A percentile compares a stretch with the other conserved stretches of the same genome.
phyloP scores from a whole-genome alignment of 2,329 filamentous ascomycete species.

The Penicillium fuscoglaucum region DNA sequence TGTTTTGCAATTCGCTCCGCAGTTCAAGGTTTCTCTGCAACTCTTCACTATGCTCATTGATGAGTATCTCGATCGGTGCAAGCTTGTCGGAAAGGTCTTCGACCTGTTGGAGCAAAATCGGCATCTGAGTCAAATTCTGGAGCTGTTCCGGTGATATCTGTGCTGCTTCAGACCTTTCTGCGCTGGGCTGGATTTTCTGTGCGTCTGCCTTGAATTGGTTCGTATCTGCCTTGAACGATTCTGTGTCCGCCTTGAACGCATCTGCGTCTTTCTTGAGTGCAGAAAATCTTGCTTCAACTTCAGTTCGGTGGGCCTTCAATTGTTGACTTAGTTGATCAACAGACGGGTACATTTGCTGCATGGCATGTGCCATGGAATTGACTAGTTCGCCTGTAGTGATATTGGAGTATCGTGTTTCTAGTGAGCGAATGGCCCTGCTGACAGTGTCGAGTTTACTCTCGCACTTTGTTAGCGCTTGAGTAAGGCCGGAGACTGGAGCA shows the following conservation, averaged over 20 bases:
- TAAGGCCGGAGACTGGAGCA: neutral
- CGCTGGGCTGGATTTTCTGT: neutral
- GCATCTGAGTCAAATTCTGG: neutral
- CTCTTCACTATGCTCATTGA: neutral
- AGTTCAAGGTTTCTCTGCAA: neutral
- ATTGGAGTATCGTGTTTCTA: slow-evolving; percentile 54
- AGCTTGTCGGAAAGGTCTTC: neutral
- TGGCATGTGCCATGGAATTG: slow-evolving; percentile 34
- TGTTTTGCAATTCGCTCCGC: neutral
- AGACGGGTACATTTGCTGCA: slow-evolving; percentile 40
- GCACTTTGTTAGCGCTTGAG: neutral
- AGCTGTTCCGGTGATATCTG: neutral
- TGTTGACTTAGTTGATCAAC: slow-evolving; percentile 4
- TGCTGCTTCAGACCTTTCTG: neutral
- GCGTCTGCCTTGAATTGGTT: neutral
- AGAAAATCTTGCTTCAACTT: slow-evolving; percentile 1
- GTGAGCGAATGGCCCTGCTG: slow-evolving; percentile 31
- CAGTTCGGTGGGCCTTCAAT: neutral
- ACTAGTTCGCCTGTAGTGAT: slow-evolving; percentile 44
- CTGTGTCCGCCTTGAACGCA: neutral
- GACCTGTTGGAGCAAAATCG: neutral
- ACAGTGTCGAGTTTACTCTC: slow-evolving; percentile 18
- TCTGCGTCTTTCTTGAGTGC: neutral
- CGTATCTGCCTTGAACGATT: neutral
- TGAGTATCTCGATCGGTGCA: neutral